Percentiles rank a stretch among this genome's conserved stretches.
Conservation (phyloP, 1,284 basidiomycete genomes). For the Mycosarcoma maydis region DNA sequence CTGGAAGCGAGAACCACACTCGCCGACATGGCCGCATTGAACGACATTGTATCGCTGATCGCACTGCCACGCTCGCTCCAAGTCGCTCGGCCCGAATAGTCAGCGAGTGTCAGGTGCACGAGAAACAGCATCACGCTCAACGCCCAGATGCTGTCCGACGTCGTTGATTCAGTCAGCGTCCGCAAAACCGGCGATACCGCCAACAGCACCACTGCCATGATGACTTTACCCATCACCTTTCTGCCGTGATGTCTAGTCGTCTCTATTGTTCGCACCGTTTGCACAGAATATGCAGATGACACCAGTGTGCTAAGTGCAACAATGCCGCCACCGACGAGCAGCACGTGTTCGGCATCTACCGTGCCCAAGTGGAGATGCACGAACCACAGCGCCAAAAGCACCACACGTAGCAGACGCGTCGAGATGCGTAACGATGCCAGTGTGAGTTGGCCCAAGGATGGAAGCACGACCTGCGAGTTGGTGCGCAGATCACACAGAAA, state of each 20-base stretch:
- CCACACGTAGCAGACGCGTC: conserved; percentile 38
- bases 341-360: conserved; percentile 16
- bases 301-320: background rate
- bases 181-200: conserved; percentile 89
- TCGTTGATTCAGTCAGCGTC: conserved; percentile 92
- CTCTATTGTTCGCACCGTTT: background rate
- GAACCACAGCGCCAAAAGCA: conserved; percentile 51
- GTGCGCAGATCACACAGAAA: conserved; percentile 78
- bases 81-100: conserved; percentile 70
- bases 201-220: conserved; percentile 87
- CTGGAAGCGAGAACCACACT: conserved; percentile 94
- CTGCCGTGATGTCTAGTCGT: background rate
- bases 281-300: background rate
- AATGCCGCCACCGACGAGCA: background rate
- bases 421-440: conserved; percentile 68
- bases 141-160: conserved; percentile 96
- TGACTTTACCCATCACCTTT: conserved; percentile 48
- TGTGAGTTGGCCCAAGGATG: conserved; percentile 79
- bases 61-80: conserved; percentile 16
- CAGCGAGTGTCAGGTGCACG: conserved; percentile 75
- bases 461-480: conserved; percentile 47
- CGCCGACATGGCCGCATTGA: conserved; percentile 93
- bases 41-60: conserved; percentile 75
- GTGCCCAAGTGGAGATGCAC: conserved; percentile 40
- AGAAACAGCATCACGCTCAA: conserved; percentile 77